phyloP scores from a whole-genome alignment of 139 green algal species.

The Pycnococcus provasolii region DNA sequence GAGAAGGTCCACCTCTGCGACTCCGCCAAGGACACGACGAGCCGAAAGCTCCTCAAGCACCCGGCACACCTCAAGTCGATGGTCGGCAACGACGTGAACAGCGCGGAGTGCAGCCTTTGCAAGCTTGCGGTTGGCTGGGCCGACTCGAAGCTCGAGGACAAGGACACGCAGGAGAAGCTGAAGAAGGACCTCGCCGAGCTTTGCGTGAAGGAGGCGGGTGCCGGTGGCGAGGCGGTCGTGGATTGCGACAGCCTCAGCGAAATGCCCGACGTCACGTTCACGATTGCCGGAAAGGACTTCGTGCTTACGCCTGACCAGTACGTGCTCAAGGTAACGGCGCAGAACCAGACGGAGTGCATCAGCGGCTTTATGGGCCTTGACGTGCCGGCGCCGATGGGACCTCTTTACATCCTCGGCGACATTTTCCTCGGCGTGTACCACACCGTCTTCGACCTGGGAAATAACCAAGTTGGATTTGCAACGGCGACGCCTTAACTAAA shows the following conservation, averaged over 20 bases:
- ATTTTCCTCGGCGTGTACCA: constrained; percentile 91
- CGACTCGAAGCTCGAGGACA: constrained; percentile 31
- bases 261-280: constrained; percentile 72
- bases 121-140: constrained; percentile 29
- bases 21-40: background rate
- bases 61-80: too few relatives aligned
- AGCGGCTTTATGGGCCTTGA: constrained; percentile 94
- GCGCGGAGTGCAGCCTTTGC: constrained; percentile 24
- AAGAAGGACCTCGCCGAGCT: constrained; percentile 13
- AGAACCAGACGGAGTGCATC: constrained; percentile 69
- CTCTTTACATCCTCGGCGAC: constrained; percentile 94
- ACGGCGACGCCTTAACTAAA: constrained; percentile 33
- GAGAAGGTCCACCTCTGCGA: constrained; percentile 31
- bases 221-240: constrained; percentile 50
- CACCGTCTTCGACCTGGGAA: constrained; percentile 86
- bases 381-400: constrained; percentile 60
- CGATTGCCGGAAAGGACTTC: constrained; percentile 65
- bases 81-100: too few relatives aligned
- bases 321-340: constrained; percentile 58
- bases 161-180: constrained; percentile 26
- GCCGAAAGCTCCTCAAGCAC: too few relatives aligned
- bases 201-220: constrained; percentile 27
- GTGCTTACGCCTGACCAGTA: constrained; percentile 72
- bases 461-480: constrained; percentile 81
- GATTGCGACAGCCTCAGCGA: constrained; percentile 62